phyloP scores from a whole-genome alignment of 768 basidiomycete species.

The Mycena rebaudengoi region DNA sequence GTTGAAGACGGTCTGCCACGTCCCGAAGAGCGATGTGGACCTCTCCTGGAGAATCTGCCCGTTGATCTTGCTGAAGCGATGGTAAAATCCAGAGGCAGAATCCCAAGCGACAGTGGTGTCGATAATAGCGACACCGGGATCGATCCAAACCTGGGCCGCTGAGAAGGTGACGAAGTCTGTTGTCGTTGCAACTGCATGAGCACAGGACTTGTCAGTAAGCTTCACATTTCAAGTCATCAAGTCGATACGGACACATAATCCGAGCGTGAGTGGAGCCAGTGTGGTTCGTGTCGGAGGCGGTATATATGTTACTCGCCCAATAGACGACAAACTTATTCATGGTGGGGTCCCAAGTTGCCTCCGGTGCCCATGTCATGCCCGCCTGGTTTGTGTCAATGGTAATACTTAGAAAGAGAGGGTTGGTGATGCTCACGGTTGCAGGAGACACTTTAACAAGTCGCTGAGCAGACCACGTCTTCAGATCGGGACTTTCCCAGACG shows the following conservation, averaged over 20 bases:
- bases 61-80: constrained; percentile 28
- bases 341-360: constrained; percentile 27
- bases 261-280: constrained; percentile 22
- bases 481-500: constrained; percentile 27
- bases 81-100: constrained; percentile 22
- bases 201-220: too few relatives aligned
- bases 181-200: constrained; percentile 28
- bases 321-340: constrained; percentile 26
- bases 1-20: constrained; percentile 23
- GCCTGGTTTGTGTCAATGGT: too few relatives aligned
- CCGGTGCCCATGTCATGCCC: constrained; percentile 31
- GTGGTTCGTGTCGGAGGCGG: constrained; percentile 22
- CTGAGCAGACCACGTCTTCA: constrained; percentile 26
- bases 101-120: constrained; percentile 28
- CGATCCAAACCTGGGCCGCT: constrained; percentile 28
- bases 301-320: constrained; percentile 26
- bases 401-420: too few relatives aligned
- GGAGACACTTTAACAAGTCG: constrained; percentile 28
- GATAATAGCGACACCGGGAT: constrained; percentile 22
- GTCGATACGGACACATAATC: too few relatives aligned
- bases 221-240: too few relatives aligned
- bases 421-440: constrained; percentile 6
- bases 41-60: constrained; percentile 24
- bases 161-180: constrained; percentile 30
- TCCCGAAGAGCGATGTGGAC: constrained; percentile 20